Evolutionary conservation across 306 rosid genomes (phyloP).

Genomic region (Begonia loranthoides): DNA sequence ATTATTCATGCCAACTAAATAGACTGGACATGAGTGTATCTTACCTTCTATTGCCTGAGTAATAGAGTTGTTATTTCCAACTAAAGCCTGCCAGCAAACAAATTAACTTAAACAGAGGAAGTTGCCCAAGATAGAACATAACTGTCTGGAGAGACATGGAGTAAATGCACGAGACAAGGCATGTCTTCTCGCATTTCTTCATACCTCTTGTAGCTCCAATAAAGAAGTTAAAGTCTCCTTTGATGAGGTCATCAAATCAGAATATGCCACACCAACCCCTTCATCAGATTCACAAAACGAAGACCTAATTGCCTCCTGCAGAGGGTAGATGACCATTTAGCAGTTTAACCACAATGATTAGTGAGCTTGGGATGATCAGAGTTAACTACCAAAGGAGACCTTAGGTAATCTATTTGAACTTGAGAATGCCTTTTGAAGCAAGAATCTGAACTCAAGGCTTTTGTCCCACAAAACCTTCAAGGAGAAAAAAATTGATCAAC

Average conservation of each 20-base stretch:
- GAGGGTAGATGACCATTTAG: slow-evolving; percentile 8
- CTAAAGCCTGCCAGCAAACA: slow-evolving; percentile 49
- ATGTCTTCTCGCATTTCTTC: not conserved
- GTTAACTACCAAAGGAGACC: slow-evolving; percentile 24
- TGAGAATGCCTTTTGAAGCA: slow-evolving; percentile 74
- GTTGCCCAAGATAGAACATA: no score
- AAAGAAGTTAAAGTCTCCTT: slow-evolving; percentile 64
- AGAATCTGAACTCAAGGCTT: slow-evolving; percentile 71
- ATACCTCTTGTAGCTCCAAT: slow-evolving; percentile 72
- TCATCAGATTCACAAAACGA: slow-evolving; percentile 45
- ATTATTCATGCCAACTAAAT: no score
- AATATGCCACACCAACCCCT: slow-evolving; percentile 45
- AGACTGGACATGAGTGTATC: not conserved
- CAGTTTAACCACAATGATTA: no score
- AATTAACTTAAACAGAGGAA: not conserved
- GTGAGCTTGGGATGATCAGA: no score
- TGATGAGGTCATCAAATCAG: slow-evolving; percentile 47
- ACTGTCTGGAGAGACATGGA: not conserved
- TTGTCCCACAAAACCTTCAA: slow-evolving; percentile 78
- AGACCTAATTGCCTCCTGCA: slow-evolving; percentile 67
- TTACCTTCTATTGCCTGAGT: slow-evolving; percentile 41
- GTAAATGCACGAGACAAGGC: not conserved
- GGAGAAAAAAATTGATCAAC: slow-evolving; percentile 1
- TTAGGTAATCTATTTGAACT: slow-evolving; percentile 83
- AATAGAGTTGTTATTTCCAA: slow-evolving; percentile 51